Evolutionary conservation across 176 grass and related monocot species (phyloP), one percentile per base, ranked within the genome.

Genomic region (Aechmea fasciata): DNA sequence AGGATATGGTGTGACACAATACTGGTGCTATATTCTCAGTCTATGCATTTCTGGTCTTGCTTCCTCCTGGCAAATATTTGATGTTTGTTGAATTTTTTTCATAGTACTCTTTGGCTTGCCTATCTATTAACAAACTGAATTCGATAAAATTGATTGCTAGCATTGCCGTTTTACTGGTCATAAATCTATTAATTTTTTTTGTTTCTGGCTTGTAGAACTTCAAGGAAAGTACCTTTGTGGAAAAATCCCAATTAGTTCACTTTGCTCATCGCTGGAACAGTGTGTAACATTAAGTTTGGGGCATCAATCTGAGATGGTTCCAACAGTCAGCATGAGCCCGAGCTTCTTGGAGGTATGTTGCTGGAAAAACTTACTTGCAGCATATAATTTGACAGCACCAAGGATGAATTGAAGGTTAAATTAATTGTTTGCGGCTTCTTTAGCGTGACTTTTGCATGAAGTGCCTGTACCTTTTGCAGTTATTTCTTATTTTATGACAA

Each of bases 191-290:
- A 19, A 6, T 8, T 11, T 61, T 61, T 61, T 74, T 13, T 13
- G 29, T 65, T 83, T 76, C 78, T 11, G 55, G 22, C 25, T 70
- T 52, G 33, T 65, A 96, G 92, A 89, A 70, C 57, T 86, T 77
- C 81, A 75, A 87, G 92, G 92, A 48, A 77, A 89, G 67, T 96
- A 87, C 75, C 84, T 75, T 41, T 96, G 88, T 81, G 92, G 92
- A 50, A 88, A 85, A 63, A 87, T 96, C 82, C 88, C 85, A 15
- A 77, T 89, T 75, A 73, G 68, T 83, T 87, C 76, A 65, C 72
- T 96, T 75, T 66, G 59, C 76, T 89, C 83, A 70, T 89, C 83
- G 62, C 67, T 96, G 76, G 81, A 87, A 62, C 87, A 83, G 63
- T 89, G 81, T 5, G 68, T 78, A 48, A 68, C 82, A 51, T 81